These are phyloP conservation scores for Fusarium sp. DNA, from an alignment of 2,329 filamentous ascomycete species.

Conservation along the genomic window DNA sequence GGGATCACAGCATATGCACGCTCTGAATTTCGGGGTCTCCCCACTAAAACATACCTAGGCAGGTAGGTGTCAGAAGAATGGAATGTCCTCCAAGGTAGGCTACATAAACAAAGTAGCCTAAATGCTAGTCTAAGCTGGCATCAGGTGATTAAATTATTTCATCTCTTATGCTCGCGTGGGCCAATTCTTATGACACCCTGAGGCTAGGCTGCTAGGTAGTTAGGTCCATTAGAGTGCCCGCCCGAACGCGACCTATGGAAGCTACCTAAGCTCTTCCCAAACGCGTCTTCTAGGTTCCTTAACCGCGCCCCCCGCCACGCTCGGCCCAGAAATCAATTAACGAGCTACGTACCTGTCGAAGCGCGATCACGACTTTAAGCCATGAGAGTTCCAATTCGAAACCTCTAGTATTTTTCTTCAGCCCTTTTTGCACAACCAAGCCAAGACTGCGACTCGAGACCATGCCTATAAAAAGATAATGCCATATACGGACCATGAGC, in stretches of 20 bases:
- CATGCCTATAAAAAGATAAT: conserved; percentile 45
- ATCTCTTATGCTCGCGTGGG: no score
- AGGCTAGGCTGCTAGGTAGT: no score
- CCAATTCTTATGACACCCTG: no score
- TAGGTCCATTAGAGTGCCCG: background rate
- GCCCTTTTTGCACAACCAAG: background rate
- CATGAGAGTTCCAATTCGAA: conserved; percentile 18
- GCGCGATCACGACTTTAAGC: conserved; percentile 14
- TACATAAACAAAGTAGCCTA: no score
- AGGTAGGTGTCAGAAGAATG: no score
- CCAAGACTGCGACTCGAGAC: background rate
- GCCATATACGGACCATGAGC: conserved; percentile 53
- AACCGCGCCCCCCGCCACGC: conserved; percentile 46
- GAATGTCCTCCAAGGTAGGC: no score
- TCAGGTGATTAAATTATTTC: no score
- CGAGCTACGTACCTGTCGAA: conserved; percentile 15
- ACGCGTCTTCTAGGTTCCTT: conserved; percentile 46
- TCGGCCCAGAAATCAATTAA: conserved; percentile 36
- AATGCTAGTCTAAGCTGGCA: no score
- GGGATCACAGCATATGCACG: conserved; percentile 2
- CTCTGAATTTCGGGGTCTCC: no score
- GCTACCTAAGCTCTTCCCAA: background rate
- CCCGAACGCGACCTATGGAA: conserved; percentile 4
- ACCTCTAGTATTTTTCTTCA: conserved; percentile 4
- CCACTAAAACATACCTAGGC: no score